Conservation (phyloP, 306 rosid species). For the Sicyos edulis region DNA sequence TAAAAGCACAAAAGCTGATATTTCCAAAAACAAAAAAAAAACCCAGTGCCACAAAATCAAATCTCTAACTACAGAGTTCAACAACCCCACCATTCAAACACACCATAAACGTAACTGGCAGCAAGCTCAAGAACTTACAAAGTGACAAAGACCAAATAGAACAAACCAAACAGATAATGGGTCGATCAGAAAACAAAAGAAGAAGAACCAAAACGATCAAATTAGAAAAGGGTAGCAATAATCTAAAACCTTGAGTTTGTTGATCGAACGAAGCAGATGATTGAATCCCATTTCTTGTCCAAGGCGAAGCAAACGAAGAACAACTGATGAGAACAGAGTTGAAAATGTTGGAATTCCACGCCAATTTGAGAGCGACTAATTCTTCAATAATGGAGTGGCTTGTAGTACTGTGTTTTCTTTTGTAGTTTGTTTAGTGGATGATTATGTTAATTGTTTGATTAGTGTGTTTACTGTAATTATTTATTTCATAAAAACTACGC, state of each 20-base stretch:
- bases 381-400: background rate
- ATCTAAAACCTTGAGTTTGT: slow-evolving; percentile 35
- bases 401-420: background rate
- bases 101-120: background rate
- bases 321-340: background rate
- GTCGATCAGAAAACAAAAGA: background rate
- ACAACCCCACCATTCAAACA: background rate
- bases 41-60: too few species aligned
- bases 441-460: background rate
- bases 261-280: slow-evolving; percentile 35
- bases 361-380: background rate
- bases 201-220: background rate
- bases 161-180: background rate
- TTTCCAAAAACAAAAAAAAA: background rate
- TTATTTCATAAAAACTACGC: background rate
- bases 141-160: background rate
- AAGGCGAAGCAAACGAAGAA: background rate
- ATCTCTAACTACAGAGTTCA: background rate
- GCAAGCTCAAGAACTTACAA: background rate
- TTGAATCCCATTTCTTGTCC: slow-evolving; percentile 28
- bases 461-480: background rate
- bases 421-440: background rate
- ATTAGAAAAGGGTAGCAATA: slow-evolving; percentile 5
- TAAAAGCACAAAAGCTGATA: background rate
- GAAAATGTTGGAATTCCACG: background rate